Percentiles rank a stretch among this genome's conserved stretches.
These are phyloP conservation scores for Epichloe sylvatica DNA, from an alignment of 2,329 filamentous ascomycete species.

Conservation along the genomic window DNA sequence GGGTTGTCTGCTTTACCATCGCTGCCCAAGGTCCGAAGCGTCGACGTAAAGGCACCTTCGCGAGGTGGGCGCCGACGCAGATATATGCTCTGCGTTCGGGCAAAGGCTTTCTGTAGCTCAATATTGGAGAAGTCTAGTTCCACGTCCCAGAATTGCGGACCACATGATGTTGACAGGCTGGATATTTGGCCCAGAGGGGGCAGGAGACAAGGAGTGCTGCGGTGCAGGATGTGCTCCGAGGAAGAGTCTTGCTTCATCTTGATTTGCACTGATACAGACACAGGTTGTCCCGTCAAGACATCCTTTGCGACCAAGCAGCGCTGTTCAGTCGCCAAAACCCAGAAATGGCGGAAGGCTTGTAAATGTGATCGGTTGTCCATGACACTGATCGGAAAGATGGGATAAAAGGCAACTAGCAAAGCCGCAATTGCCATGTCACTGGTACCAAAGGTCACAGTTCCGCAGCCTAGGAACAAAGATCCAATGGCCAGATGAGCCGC, in stretches of 20 bases:
- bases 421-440: constrained; percentile 76
- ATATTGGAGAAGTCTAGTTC: constrained; percentile 60
- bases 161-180: constrained; percentile 44
- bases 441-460: constrained; percentile 81
- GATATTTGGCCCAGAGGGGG: constrained; percentile 55
- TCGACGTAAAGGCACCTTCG: constrained; percentile 58
- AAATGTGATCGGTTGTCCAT: constrained; percentile 91
- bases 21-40: constrained; percentile 55
- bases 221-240: constrained; percentile 24
- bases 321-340: constrained; percentile 84
- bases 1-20: constrained; percentile 25
- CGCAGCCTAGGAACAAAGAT: constrained; percentile 78
- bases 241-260: constrained; percentile 33
- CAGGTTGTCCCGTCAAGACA: constrained; percentile 65
- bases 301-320: constrained; percentile 82
- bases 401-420: constrained; percentile 84
- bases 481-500: constrained; percentile 87
- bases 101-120: constrained; percentile 46
- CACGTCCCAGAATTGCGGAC: constrained; percentile 66
- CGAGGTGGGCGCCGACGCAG: constrained; percentile 56
- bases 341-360: constrained; percentile 92
- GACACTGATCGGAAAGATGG: constrained; percentile 74
- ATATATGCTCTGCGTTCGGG: constrained; percentile 55
- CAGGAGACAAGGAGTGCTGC: constrained; percentile 44
- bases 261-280: constrained; percentile 58